Evolutionary conservation across 1,284 basidiomycete species (phyloP), one percentile per base, ranked within the genome.

Genomic region (Bondarzewia mesenterica): DNA sequence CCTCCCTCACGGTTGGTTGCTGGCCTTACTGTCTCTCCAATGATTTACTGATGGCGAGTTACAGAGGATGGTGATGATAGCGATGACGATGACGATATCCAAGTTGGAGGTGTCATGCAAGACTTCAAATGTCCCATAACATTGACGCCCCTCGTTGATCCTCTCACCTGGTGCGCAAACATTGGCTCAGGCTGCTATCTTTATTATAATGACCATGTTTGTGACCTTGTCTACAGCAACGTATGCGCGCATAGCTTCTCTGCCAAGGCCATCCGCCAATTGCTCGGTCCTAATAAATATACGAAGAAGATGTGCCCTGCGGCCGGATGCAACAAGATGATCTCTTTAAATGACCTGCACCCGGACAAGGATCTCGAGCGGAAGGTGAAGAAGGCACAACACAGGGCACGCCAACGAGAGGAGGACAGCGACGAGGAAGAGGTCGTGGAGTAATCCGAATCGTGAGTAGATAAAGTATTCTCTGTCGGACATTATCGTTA

Each of bases 111-210:
- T 43, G 74, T 82, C 20, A 86, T 82, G 6, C 87, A 91, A 59
- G 82, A 80, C 54, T 89, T 80, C 71, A 84, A 78, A 47, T 93
- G 90, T 54, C 89, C 90, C 2, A 68, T 93, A 46, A 81, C 85
- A 0, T 70, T 92, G 42, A 74, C 67, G 4, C 61, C 72, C 8
- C 73, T 89, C 25, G 70, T 71, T 25, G 71, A 93, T 46, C 89
- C 90, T 5, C 64, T 84, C 48, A 89, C 84, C 7, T 86, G 85
- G 87, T 89, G 63, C 46, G 82, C 72, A 38, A 43, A 7, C 36
- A 36, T 36, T 40, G 42, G 46, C 14, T 26, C 18, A 21, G n/a
- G n/a, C n/a, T n/a, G n/a, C n/a, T n/a, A n/a, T n/a, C 49, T 21
- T 18, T 50, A 20, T 6, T 15, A 27, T 52, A 26, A 15, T 26